Conservation (phyloP, 2,329 filamentous ascomycete genomes). For the Exophiala bonariae region DNA sequence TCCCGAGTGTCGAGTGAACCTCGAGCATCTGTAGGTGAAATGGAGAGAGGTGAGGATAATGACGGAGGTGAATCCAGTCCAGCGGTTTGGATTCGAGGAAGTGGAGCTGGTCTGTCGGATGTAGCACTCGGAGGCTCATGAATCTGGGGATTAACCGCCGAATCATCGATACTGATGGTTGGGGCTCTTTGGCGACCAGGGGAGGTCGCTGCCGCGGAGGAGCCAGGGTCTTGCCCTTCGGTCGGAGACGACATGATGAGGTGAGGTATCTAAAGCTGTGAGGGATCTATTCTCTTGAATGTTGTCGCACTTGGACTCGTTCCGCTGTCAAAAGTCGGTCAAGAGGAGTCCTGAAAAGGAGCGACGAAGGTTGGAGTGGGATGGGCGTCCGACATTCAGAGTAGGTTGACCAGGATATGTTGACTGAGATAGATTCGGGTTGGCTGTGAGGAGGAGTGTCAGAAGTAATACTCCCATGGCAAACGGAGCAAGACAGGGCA, state of each 20-base stretch:
- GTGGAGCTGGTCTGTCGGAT: conserved; percentile 36
- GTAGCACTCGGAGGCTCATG: conserved; percentile 13
- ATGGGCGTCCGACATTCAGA: too few species aligned
- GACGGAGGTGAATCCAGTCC: conserved; percentile 35
- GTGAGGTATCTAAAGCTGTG: too few species aligned
- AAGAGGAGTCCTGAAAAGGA: too few species aligned
- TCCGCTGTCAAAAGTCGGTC: too few species aligned
- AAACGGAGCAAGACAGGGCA: not conserved
- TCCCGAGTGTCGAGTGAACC: conserved; percentile 57
- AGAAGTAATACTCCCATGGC: not conserved
- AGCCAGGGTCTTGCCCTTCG: conserved; percentile 15
- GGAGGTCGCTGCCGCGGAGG: conserved; percentile 7
- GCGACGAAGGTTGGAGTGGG: too few species aligned
- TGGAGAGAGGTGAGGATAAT: conserved; percentile 33
- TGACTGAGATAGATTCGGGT: too few species aligned
- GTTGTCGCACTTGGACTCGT: too few species aligned
- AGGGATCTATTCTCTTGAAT: too few species aligned
- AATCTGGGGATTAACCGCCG: conserved; percentile 36
- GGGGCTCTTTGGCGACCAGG: conserved; percentile 40
- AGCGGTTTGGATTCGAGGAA: conserved; percentile 40
- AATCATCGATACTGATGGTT: conserved; percentile 59
- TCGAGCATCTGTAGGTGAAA: conserved; percentile 52
- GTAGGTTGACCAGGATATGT: too few species aligned
- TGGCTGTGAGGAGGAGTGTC: not conserved
- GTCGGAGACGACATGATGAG: conserved; percentile 14